Base-by-base conservation (phyloP, 495 filamentous ascomycete genomes). In the Haplographium delicatum region DNA sequence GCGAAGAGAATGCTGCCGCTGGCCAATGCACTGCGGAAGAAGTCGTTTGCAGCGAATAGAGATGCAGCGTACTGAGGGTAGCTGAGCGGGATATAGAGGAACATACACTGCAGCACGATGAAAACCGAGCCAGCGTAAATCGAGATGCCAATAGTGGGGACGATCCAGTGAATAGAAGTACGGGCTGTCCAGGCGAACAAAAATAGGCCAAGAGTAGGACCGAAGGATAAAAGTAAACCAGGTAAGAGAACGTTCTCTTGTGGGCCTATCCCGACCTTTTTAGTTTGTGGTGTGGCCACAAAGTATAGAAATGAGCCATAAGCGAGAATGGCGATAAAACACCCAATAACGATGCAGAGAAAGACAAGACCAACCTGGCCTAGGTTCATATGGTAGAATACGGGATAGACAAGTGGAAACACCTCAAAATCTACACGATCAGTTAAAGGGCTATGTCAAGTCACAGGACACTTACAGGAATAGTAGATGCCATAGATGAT, bases 401-500 rank as follows among this genome's bases (percentile, higher is more conserved):
- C 71, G 1, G 70, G 68, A 67, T 83, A 86, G 47, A 86, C 80
- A 18, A 34, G 84, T 65, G 13, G 82, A 79, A 71, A 86, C 83
- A 61, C 75, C 77, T 62, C 85, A 80, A 73, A 44, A 15, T 39
- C 6, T 8, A 6, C 16, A 6, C 6, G 6, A 6, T 9, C 9
- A 39, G 35, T 39, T 39, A 10, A 18, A 18, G 35, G 16, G 35
- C 16, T 20, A 3, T 13, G 39, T 5, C 11, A 13, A 42, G 5
- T 16, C 19, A 22, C n/a, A 85, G 84, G n/a, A n/a, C n/a, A n/a
- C n/a, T n/a, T n/a, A n/a, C 74, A 83, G 81, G 60, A 70, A 64
- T 83, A 84, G 68, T 76, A 83, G 64, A 84, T 84, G 37, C 68
- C 78, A 64, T 84, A 82, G 50, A 77, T 71, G 40, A 85, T 68